phyloP scores from a whole-genome alignment of 257 asterid species.

The Primulina huaijiensis region DNA sequence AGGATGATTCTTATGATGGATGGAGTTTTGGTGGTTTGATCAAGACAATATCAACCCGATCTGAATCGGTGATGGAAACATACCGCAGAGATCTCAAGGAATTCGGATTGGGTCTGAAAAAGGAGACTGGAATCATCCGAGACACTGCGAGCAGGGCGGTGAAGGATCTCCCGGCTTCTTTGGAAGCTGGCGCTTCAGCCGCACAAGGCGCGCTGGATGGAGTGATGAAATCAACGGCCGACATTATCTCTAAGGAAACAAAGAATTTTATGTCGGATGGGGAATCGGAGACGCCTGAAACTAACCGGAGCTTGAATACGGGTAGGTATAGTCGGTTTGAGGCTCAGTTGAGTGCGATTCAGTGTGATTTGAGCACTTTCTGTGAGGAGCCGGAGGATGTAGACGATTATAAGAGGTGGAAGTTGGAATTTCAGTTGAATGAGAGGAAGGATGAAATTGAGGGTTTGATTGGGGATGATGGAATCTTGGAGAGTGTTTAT shows the following conservation, averaged over 20 bases:
- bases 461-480: conserved; percentile 57
- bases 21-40: conserved; percentile 68
- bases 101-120: conserved; percentile 68
- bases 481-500: conserved; percentile 45
- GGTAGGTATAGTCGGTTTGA: conserved; percentile 66
- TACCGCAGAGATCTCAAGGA: conserved; percentile 78
- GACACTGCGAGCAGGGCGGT: conserved; percentile 87
- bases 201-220: conserved; percentile 67
- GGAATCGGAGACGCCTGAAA: conserved; percentile 59
- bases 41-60: conserved; percentile 50
- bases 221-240: conserved; percentile 72
- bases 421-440: conserved; percentile 42
- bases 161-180: conserved; percentile 89
- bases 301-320: conserved; percentile 34
- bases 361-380: conserved; percentile 53
- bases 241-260: conserved; percentile 44
- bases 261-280: conserved; percentile 42
- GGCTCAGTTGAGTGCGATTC: conserved; percentile 58
- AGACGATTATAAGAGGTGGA: conserved; percentile 68
- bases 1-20: conserved; percentile 11
- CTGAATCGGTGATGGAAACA: conserved; percentile 77
- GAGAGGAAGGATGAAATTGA: conserved; percentile 44
- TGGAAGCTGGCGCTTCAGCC: conserved; percentile 71
- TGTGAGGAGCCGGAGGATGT: conserved; percentile 73
- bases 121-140: conserved; percentile 71